Base-by-base conservation (phyloP, 495 filamentous ascomycete species). In the Daldinia caldariorum region DNA sequence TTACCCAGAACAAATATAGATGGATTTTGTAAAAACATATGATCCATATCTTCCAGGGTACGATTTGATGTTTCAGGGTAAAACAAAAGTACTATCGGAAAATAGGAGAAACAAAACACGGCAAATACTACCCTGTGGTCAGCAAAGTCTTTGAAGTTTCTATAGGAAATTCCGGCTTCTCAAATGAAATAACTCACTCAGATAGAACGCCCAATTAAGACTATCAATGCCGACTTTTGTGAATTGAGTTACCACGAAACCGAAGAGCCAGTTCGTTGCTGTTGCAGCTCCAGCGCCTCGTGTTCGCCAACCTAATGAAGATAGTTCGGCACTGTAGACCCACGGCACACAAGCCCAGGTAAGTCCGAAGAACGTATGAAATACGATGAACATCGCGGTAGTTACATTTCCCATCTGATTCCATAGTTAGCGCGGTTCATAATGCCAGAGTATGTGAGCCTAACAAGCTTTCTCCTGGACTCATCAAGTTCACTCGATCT, bases 231-330 rank as follows among this genome's bases (percentile, higher is more conserved):
- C 78, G 9, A 74, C 68, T 60, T 74, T 77, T 10, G 77, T 80
- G 51, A 77, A 79, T 64, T 80, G 78, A 1, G 76, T 77, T 3
- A 79, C 77, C 10, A 77, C 76, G 34, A 79, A 80, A 2, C 77
- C 77, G n/a, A 58, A 66, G 3, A 78, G 45, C 79, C 78, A 81
- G 38, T 81, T 81, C 0, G 76, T 81, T 1, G 77, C 77, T 1
- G 79, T 81, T 6, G 74, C 77, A 0, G 77, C 71, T 8, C 76
- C 77, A 6, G 78, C 78, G n/a, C 79, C 79, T n/a, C 75, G 73
- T 0, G 77, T 76, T 12, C 79, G 63, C 79, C 77, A 78, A 16
- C 72, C 70, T 0, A 81, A 63, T 0, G 78, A 80, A 26, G 79
- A 80, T 16, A 81, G 56, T 59, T 81, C 79, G 7, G 78, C 71